Percentiles rank a stretch among this genome's conserved stretches.
phyloP scores from a whole-genome alignment of 164 flowering plant genomes.

The Vitis amurensis region DNA sequence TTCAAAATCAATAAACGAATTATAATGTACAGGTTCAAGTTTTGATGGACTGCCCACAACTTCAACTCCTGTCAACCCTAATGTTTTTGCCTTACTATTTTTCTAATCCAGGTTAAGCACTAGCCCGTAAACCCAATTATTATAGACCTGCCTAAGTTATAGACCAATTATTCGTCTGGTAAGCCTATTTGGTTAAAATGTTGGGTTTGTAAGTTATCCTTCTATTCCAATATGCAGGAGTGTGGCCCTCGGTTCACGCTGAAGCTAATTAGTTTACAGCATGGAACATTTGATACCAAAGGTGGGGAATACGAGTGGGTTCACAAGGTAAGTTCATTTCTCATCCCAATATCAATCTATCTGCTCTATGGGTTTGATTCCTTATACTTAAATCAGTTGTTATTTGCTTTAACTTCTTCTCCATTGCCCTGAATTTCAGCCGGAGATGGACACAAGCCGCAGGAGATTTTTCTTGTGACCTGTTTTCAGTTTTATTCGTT shows the following conservation, averaged over 20 bases:
- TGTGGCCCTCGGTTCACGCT: conserved; percentile 94
- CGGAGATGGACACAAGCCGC: conserved; percentile 96
- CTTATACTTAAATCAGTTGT: neutral
- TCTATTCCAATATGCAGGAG: conserved; percentile 50
- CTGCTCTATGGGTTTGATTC: neutral
- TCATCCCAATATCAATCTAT: neutral
- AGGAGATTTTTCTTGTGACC: conserved; percentile 87
- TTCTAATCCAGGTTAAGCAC: too few species aligned
- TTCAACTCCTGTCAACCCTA: too few species aligned
- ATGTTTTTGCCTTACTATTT: too few species aligned
- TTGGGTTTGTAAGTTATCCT: neutral
- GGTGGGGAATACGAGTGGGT: conserved; percentile 98
- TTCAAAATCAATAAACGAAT: too few species aligned
- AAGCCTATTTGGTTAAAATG: neutral
- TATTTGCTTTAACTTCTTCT: neutral
- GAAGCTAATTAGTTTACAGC: conserved; percentile 81
- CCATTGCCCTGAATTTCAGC: conserved; percentile 32
- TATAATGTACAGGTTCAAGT: too few species aligned
- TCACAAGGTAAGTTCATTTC: conserved; percentile 67
- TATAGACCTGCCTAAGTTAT: too few species aligned
- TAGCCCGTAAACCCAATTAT: too few species aligned
- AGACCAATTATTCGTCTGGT: neutral
- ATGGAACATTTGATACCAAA: conserved; percentile 95
- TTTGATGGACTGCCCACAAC: too few species aligned
- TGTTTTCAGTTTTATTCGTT: neutral